Evolutionary conservation across 352 stramenopile genomes (phyloP).

Genomic region (Peronospora destructor): DNA sequence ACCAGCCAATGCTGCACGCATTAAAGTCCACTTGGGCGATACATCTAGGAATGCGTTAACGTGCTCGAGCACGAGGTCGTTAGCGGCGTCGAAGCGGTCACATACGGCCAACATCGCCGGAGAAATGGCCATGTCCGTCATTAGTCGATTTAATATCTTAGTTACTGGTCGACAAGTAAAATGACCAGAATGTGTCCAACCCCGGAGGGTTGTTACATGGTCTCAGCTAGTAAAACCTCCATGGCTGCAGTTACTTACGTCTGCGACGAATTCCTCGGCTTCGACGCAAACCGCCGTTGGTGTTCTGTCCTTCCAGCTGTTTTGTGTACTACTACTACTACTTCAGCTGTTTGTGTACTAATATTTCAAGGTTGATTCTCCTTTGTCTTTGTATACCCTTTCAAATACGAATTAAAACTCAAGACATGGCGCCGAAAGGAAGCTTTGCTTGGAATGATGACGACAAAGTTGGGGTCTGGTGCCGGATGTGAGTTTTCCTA

Average conservation of each 20-base stretch:
- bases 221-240: background rate
- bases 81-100: constrained; percentile 32
- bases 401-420: too few relatives aligned
- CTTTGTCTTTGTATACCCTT: background rate
- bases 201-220: background rate
- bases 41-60: constrained; percentile 54
- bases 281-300: background rate
- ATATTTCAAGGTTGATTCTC: background rate
- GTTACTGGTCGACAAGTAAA: background rate
- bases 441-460: too few relatives aligned
- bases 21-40: constrained; percentile 46
- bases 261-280: background rate
- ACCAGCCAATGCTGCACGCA: constrained; percentile 41
- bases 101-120: constrained; percentile 46
- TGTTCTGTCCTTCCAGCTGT: constrained; percentile 1
- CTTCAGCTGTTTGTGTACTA: too few relatives aligned
- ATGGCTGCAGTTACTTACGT: background rate
- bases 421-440: too few relatives aligned
- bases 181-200: background rate
- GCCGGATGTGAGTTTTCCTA: background rate
- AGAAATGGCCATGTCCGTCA: constrained; percentile 24
- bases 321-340: too few relatives aligned
- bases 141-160: background rate
- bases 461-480: too few relatives aligned
- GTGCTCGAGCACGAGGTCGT: constrained; percentile 42